Evolutionary conservation across 139 green algal genomes (phyloP).

Genomic region (Dunaliella primolecta): DNA sequence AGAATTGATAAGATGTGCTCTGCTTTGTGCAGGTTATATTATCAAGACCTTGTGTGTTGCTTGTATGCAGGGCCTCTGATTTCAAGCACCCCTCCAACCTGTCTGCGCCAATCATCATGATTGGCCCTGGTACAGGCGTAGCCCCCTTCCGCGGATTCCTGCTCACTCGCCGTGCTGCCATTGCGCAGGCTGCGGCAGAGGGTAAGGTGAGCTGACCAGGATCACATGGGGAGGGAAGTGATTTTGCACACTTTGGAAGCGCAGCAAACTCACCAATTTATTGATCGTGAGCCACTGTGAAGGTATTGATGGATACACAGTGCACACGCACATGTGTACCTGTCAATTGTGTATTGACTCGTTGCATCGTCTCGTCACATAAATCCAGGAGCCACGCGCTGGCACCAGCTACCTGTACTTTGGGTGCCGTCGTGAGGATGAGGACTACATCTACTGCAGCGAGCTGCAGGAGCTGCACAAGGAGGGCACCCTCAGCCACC

Average conservation of each 20-base stretch:
- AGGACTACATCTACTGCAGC: slow-evolving; percentile 85
- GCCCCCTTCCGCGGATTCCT: slow-evolving; percentile 86
- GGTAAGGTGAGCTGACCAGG: not conserved
- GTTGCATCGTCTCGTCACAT: too few relatives aligned
- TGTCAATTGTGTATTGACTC: too few relatives aligned
- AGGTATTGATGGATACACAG: too few relatives aligned
- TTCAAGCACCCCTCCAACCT: slow-evolving; percentile 66
- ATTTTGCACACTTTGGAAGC: too few relatives aligned
- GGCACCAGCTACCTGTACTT: slow-evolving; percentile 79
- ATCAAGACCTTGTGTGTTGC: too few relatives aligned
- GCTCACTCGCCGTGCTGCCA: slow-evolving; percentile 44
- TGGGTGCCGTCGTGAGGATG: slow-evolving; percentile 68
- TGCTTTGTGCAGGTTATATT: too few relatives aligned
- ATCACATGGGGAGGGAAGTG: too few relatives aligned
- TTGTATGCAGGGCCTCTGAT: slow-evolving; percentile 13
- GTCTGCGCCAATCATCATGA: slow-evolving; percentile 74
- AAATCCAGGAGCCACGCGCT: too few relatives aligned
- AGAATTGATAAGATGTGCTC: too few relatives aligned
- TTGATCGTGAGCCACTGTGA: too few relatives aligned
- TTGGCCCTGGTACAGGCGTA: slow-evolving; percentile 87
- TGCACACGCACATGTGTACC: too few relatives aligned
- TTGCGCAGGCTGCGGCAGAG: not conserved
- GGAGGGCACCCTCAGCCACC: slow-evolving; percentile 66
- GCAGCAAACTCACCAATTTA: too few relatives aligned
- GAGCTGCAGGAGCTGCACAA: slow-evolving; percentile 65